These are phyloP conservation scores for Paecilomyces fulvus DNA, from an alignment of 2,329 filamentous ascomycete species.

Conservation along the genomic window DNA sequence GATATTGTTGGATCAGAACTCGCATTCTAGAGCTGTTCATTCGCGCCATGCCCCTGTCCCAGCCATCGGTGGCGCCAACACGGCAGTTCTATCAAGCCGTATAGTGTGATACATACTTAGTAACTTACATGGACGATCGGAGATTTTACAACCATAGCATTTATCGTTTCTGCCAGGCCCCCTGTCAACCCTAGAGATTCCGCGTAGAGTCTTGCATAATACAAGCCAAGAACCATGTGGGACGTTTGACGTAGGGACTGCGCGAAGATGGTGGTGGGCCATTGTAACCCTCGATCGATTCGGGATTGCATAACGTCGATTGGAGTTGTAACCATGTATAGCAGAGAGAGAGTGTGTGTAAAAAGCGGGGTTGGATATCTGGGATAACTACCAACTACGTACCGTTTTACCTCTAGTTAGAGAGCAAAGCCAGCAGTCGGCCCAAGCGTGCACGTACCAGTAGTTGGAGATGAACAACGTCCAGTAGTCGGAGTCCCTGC, in stretches of 20 bases:
- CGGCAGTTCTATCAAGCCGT: neutral
- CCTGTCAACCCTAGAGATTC: neutral
- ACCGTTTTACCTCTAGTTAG: neutral
- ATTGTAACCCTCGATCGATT: neutral
- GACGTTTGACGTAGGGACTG: neutral
- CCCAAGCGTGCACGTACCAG: neutral
- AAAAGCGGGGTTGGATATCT: neutral
- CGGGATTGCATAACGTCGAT: neutral
- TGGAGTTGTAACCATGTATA: neutral
- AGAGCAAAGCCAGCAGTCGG: neutral
- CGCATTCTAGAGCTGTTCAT: neutral
- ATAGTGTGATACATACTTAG: too few species aligned
- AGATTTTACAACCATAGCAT: neutral
- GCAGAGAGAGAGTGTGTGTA: neutral
- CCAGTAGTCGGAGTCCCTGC: neutral
- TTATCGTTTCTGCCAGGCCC: neutral
- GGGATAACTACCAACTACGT: neutral
- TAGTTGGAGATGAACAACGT: neutral
- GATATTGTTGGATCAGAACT: neutral
- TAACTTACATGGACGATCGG: neutral
- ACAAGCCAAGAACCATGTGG: neutral
- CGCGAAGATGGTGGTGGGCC: neutral
- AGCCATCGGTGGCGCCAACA: neutral
- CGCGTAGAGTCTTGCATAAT: neutral
- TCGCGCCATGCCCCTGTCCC: neutral